Conservation (phyloP, 495 filamentous ascomycete species). For the Penicillium malachiteum region DNA sequence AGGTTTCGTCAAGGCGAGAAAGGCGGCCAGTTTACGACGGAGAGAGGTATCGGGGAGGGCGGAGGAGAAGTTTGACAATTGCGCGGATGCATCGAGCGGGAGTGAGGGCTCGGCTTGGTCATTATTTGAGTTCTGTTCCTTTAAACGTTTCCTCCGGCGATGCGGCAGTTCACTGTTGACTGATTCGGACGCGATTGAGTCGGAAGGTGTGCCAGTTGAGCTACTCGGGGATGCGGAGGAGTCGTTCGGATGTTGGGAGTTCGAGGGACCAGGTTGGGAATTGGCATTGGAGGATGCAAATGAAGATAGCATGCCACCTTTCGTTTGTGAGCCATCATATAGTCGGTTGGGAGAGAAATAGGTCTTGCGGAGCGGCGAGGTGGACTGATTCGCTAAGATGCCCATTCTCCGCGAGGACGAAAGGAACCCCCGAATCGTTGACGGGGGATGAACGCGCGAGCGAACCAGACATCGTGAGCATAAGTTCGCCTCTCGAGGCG, state of each 20-base stretch:
- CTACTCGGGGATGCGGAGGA: slow-evolving; percentile 1
- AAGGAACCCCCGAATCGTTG: slow-evolving; percentile 33
- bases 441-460: slow-evolving; percentile 11
- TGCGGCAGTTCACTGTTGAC: slow-evolving; percentile 43
- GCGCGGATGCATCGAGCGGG: slow-evolving; percentile 80
- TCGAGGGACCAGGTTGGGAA: slow-evolving; percentile 5
- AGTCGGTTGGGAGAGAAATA: slow-evolving; percentile 44
- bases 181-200: slow-evolving; percentile 22
- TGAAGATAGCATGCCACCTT: slow-evolving; percentile 31
- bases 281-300: slow-evolving; percentile 25
- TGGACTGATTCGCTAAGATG: slow-evolving; percentile 27
- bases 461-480: slow-evolving; percentile 37
- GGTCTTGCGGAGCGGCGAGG: slow-evolving; percentile 34
- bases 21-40: slow-evolving; percentile 74
- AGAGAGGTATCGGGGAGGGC: slow-evolving; percentile 66
- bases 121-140: slow-evolving; percentile 33
- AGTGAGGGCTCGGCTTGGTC: slow-evolving; percentile 41
- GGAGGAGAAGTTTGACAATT: slow-evolving; percentile 70
- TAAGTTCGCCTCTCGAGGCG: slow-evolving; percentile 31
- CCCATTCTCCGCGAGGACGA: slow-evolving; percentile 33
- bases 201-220: slow-evolving; percentile 11
- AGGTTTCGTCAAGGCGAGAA: slow-evolving; percentile 90
- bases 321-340: slow-evolving; percentile 15
- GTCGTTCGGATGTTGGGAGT: slow-evolving; percentile 5
- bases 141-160: slow-evolving; percentile 51